Percentiles rank a stretch among this genome's conserved stretches.
Conservation (phyloP, 1,284 basidiomycete species). For the Anthracocystis panici-leucophaei region DNA sequence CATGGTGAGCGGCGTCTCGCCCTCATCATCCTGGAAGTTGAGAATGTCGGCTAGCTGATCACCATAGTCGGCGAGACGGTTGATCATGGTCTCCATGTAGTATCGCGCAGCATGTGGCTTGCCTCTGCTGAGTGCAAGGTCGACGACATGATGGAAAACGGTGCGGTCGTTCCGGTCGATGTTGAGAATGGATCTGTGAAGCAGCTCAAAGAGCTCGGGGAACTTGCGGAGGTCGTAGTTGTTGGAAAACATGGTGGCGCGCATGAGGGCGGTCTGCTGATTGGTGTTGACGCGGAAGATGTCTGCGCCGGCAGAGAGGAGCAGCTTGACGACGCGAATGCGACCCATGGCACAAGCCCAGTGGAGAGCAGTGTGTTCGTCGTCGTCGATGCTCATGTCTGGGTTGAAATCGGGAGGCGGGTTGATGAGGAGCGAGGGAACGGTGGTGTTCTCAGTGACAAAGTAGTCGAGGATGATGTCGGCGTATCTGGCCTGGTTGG, state of each 20-base stretch:
- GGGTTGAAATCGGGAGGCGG: slow-evolving; percentile 94
- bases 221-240: slow-evolving; percentile 99
- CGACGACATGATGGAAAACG: slow-evolving; percentile 98
- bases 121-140: slow-evolving; percentile 96
- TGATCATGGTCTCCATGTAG: slow-evolving; percentile 97
- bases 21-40: slow-evolving; percentile 99
- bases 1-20: slow-evolving; percentile 96
- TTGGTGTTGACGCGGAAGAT: slow-evolving; percentile 97
- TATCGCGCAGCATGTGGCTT: slow-evolving; percentile 98
- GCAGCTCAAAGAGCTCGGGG: slow-evolving; percentile 93
- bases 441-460: slow-evolving; percentile 94
- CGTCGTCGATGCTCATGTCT: slow-evolving; percentile 97
- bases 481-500: slow-evolving; percentile 75
- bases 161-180: slow-evolving; percentile 98
- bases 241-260: slow-evolving; percentile 99
- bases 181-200: slow-evolving; percentile 97
- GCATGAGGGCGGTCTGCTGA: slow-evolving; percentile 98
- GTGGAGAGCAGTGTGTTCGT: slow-evolving; percentile 95
- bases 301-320: slow-evolving; percentile 93
- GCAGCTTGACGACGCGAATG: slow-evolving; percentile 92
- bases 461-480: slow-evolving; percentile 99
- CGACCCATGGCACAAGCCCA: slow-evolving; percentile 99
- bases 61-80: slow-evolving; percentile 91
- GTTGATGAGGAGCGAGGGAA: slow-evolving; percentile 86
- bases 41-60: slow-evolving; percentile 97